These are phyloP conservation scores for Psilocybe sp. DNA, from an alignment of 768 basidiomycete genomes.

Conservation along the genomic window DNA sequence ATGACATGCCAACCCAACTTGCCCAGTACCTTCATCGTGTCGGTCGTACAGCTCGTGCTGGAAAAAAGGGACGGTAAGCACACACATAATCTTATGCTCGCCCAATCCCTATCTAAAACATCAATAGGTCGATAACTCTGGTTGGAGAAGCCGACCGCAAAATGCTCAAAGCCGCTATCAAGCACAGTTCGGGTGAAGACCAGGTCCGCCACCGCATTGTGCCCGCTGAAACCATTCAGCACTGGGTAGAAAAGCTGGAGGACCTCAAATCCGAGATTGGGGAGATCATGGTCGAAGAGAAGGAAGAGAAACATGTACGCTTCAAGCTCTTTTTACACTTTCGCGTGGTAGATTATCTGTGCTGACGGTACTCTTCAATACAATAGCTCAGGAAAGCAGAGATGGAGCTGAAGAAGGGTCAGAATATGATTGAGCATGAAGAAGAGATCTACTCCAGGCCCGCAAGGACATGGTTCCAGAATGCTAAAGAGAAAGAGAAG, in stretches of 20 bases:
- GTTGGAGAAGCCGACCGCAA: constrained; percentile 96
- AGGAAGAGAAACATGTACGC: constrained; percentile 86
- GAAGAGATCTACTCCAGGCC: constrained; percentile 91
- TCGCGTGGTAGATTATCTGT: constrained; percentile 4
- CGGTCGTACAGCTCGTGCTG: constrained; percentile 95
- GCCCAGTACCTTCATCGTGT: constrained; percentile 96
- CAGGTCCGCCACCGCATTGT: constrained; percentile 88
- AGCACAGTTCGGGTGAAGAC: constrained; percentile 75
- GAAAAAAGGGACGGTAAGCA: constrained; percentile 82
- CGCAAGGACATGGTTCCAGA: constrained; percentile 99
- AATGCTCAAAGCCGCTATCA: constrained; percentile 94
- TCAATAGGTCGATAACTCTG: constrained; percentile 80
- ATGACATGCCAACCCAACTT: constrained; percentile 94
- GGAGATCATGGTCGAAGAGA: constrained; percentile 84
- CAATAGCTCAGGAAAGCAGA: constrained; percentile 81
- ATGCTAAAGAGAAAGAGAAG: constrained; percentile 73
- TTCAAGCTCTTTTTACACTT: constrained; percentile 12
- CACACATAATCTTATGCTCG: neutral
- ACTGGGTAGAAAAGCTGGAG: constrained; percentile 69
- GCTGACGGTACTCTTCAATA: neutral
- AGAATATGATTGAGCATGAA: constrained; percentile 93
- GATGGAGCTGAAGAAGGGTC: constrained; percentile 93
- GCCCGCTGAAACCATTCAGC: constrained; percentile 67
- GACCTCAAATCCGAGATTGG: constrained; percentile 73
- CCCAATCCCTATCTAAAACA: constrained; percentile 5